Evolutionary conservation across 2,329 filamentous ascomycete genomes (phyloP).

Genomic region (Talaromyces sp.): DNA sequence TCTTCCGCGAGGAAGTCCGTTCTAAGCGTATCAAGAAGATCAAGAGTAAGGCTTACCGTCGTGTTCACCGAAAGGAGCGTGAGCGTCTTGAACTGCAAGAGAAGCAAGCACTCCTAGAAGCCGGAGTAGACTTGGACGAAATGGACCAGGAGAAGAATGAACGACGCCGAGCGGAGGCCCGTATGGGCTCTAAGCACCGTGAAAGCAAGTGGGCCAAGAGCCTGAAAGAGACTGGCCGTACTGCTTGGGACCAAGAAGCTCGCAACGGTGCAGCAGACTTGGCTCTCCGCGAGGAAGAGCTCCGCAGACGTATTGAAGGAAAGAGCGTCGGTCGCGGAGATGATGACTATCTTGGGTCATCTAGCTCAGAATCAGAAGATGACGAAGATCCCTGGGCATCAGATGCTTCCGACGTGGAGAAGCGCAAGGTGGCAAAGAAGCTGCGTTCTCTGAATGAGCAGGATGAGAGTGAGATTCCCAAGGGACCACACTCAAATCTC

Average conservation of each 20-base stretch:
- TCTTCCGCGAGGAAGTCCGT: conserved; percentile 85
- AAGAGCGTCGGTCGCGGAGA: conserved; percentile 65
- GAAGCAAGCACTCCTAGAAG: conserved; percentile 59
- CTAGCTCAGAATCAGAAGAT: conserved; percentile 64
- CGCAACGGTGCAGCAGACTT: conserved; percentile 77
- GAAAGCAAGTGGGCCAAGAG: conserved; percentile 93
- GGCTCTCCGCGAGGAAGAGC: conserved; percentile 78
- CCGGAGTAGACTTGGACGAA: conserved; percentile 63
- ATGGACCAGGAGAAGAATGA: conserved; percentile 69
- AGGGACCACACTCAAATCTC: conserved; percentile 64
- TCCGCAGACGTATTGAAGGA: conserved; percentile 77
- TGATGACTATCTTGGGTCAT: conserved; percentile 53
- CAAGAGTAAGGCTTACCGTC: conserved; percentile 93
- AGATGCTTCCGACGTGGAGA: conserved; percentile 40
- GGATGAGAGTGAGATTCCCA: conserved; percentile 42
- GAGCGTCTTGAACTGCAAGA: conserved; percentile 62
- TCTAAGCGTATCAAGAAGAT: conserved; percentile 97
- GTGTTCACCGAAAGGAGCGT: conserved; percentile 82
- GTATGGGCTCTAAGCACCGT: conserved; percentile 81
- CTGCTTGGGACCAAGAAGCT: conserved; percentile 87
- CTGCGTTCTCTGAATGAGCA: conserved; percentile 54
- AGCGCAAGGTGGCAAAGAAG: conserved; percentile 42
- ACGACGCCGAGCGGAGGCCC: conserved; percentile 75
- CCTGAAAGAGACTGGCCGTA: conserved; percentile 74
- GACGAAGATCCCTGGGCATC: conserved; percentile 62